Conservation (phyloP, 371 early-diverging fungal species). For the Cokeromyces recurvatus region DNA sequence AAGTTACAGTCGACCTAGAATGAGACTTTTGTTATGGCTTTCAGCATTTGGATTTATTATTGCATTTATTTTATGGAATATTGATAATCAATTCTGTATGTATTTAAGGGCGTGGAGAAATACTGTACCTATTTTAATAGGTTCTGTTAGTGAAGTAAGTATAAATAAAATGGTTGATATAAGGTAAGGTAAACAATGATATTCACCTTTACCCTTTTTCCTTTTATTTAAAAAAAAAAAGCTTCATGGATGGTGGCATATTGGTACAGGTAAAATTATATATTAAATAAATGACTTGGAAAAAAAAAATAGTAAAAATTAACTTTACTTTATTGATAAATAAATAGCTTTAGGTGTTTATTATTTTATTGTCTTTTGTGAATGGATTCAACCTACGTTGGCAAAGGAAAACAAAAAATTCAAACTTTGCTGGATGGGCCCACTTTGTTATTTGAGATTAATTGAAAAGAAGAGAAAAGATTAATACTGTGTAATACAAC, state of each 20-base stretch:
- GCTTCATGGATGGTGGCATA: conserved; percentile 87
- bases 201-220: too few relatives aligned
- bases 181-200: too few relatives aligned
- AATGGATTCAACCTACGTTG: conserved; percentile 32
- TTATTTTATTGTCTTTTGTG: conserved; percentile 34
- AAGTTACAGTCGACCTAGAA: conserved; percentile 24
- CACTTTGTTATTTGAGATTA: conserved; percentile 28
- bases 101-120: conserved; percentile 46
- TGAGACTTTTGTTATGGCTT: conserved; percentile 29
- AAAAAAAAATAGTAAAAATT: neutral
- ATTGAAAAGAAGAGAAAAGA: neutral
- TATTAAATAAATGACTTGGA: too few relatives aligned
- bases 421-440: conserved; percentile 28
- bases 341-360: conserved; percentile 30
- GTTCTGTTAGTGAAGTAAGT: conserved; percentile 42
- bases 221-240: too few relatives aligned
- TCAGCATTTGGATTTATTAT: conserved; percentile 45
- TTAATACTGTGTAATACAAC: neutral
- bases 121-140: conserved; percentile 47
- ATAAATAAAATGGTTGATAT: neutral
- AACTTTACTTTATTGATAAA: too few relatives aligned
- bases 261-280: conserved; percentile 36
- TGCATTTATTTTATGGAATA: conserved; percentile 74
- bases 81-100: conserved; percentile 71
- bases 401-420: conserved; percentile 8